Conservation (phyloP, 2,329 filamentous ascomycete genomes). For the Daldinia sp. region DNA sequence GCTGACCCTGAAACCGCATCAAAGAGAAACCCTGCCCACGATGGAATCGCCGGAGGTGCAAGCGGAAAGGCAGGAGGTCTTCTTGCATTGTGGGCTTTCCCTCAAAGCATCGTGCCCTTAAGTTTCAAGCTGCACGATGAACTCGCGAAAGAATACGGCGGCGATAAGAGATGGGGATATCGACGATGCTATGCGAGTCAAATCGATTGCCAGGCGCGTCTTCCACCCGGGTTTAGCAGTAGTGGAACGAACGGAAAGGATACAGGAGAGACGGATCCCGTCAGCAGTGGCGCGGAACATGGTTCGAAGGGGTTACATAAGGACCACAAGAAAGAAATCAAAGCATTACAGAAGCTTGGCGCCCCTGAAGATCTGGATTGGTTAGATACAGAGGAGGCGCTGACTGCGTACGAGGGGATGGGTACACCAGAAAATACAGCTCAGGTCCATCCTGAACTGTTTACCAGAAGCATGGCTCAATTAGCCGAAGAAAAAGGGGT, state of each 20-base stretch:
- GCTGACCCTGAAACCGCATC: conserved; percentile 45
- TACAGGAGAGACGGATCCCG: conserved; percentile 1
- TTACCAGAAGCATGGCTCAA: conserved; percentile 78
- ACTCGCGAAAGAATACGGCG: conserved; percentile 75
- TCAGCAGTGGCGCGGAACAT: conserved; percentile 15
- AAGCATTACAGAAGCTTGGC: conserved; percentile 47
- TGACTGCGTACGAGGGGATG: conserved; percentile 52
- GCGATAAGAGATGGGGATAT: conserved; percentile 78
- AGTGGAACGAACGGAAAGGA: neutral
- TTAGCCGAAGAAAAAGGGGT: conserved; percentile 73
- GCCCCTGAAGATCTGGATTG: conserved; percentile 75
- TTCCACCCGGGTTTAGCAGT: conserved; percentile 43
- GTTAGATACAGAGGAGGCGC: conserved; percentile 68
- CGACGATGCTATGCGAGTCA: conserved; percentile 57
- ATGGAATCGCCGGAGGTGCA: conserved; percentile 76
- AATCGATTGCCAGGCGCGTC: conserved; percentile 50
- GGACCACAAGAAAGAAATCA: conserved; percentile 49
- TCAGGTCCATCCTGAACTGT: conserved; percentile 82
- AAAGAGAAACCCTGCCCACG: conserved; percentile 51
- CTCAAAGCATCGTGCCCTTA: conserved; percentile 75
- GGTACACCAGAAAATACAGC: conserved; percentile 72
- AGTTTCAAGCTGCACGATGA: conserved; percentile 78
- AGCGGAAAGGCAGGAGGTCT: conserved; percentile 83
- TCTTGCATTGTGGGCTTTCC: conserved; percentile 81
- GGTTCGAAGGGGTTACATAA: conserved; percentile 49